A percentile compares a stretch with the other conserved stretches of the same genome.
phyloP scores from a whole-genome alignment of 2,329 filamentous ascomycete species.

The Trichoderma cornu-damae region DNA sequence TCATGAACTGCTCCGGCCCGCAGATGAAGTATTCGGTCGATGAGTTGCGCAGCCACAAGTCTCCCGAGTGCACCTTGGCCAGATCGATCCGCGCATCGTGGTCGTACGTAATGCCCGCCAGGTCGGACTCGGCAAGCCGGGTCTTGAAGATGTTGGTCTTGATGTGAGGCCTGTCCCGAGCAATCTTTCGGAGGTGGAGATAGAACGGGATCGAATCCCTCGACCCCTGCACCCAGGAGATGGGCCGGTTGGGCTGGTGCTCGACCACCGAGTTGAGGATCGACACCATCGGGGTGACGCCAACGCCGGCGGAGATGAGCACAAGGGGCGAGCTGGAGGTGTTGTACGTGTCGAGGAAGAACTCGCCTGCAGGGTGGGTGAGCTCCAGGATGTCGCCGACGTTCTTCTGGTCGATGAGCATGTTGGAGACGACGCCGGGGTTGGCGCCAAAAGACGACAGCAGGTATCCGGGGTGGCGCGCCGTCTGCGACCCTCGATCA shows the following conservation, averaged over 20 bases:
- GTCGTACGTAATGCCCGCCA: conserved; percentile 41
- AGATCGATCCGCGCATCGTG: conserved; percentile 43
- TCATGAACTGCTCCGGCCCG: conserved; percentile 51
- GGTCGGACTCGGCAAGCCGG: conserved; percentile 41
- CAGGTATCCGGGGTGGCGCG: conserved; percentile 24
- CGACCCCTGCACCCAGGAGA: conserved; percentile 58
- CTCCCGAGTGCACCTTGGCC: conserved; percentile 38
- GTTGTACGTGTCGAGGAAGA: conserved; percentile 47
- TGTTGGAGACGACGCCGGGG: conserved; percentile 64
- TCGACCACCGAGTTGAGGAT: conserved; percentile 53
- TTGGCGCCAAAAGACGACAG: conserved; percentile 37
- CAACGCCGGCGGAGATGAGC: conserved; percentile 57
- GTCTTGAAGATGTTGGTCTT: conserved; percentile 47
- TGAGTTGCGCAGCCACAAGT: conserved; percentile 42
- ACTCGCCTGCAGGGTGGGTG: conserved; percentile 61
- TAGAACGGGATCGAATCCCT: conserved; percentile 50
- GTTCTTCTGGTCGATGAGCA: conserved; percentile 57
- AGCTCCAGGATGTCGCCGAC: conserved; percentile 60
- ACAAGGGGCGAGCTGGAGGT: conserved; percentile 46
- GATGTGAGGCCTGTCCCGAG: conserved; percentile 34
- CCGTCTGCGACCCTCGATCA: conserved; percentile 49
- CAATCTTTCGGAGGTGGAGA: conserved; percentile 44
- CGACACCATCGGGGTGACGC: conserved; percentile 54
- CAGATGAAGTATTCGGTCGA: conserved; percentile 51
- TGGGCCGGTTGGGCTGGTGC: conserved; percentile 41